Base-by-base conservation (phyloP, 495 filamentous ascomycete genomes). In the Penicillium malachiteum region DNA sequence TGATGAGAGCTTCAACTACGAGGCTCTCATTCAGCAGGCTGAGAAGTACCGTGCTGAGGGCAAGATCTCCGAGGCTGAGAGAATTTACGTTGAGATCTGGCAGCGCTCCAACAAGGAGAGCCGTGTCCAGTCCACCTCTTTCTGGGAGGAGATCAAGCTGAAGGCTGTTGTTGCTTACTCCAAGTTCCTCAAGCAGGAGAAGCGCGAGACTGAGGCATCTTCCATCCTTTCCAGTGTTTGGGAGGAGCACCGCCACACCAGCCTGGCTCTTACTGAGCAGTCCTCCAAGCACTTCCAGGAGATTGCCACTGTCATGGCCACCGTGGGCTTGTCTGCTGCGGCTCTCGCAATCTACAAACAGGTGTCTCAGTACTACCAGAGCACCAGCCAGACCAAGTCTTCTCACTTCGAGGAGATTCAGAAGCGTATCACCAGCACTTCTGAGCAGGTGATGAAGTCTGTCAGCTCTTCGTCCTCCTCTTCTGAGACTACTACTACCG, bases 341-440 rank as follows among this genome's bases (percentile, higher is more conserved):
- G 69, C 70, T 18, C 57, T 75, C 16, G 63, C 57, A 4, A 69
- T 75, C 41, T 70, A 67, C 57, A 73, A 70, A 60, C 64, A 69
- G 26, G 66, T 64, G 39, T 39, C 64, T 5, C 65, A 69, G 40
- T 63, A 60, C 52, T 66, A 63, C 49, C 51, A 68, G 55, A 62
- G 67, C 47, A 68, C 52, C 39, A 68, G 59, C 53, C 53, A 51
- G 30, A 67, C 67, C 12, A 56, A 69, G 18, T 70, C 68, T 26
- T 64, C 68, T 0, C 45, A 44, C 14, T 63, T 67, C 45, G 50
- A 60, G 16, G 61, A 71, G 40, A 56, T 72, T 12, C 69, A 74
- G 48, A 48, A 75, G 55, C 63, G 58, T 26, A 70, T 66, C 13
- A 16, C 42, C 7, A 41, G 44, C 3, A 63, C 63, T 10, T 54